phyloP scores from a whole-genome alignment of 1,284 basidiomycete genomes.

The Dichomitus squalens region DNA sequence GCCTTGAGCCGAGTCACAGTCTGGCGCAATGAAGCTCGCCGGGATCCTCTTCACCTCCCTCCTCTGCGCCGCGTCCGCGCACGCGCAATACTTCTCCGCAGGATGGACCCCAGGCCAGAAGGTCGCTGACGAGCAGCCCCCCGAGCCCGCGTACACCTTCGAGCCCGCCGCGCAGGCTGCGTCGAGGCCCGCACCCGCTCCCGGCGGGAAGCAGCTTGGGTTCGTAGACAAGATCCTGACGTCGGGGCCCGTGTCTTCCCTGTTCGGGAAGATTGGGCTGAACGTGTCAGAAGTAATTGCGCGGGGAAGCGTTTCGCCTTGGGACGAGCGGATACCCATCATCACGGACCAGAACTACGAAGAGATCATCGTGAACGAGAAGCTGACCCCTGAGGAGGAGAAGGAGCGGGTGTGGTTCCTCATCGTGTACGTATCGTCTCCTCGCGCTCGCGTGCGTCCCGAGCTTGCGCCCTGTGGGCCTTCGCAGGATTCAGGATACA shows the following conservation, averaged over 20 bases:
- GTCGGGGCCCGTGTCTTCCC: slow-evolving; percentile 49
- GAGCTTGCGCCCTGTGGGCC: too few species aligned
- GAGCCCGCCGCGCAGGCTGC: slow-evolving; percentile 19
- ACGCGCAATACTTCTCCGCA: slow-evolving; percentile 72
- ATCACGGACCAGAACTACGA: slow-evolving; percentile 77
- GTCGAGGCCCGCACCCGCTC: slow-evolving; percentile 10
- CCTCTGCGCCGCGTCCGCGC: slow-evolving; percentile 38
- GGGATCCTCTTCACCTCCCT: slow-evolving; percentile 40
- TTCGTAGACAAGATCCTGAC: slow-evolving; percentile 47
- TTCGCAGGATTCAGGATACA: neutral
- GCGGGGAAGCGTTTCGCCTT: slow-evolving; percentile 46
- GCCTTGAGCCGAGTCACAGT: slow-evolving; percentile 1
- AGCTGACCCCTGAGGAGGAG: slow-evolving; percentile 57
- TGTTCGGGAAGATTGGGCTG: slow-evolving; percentile 61
- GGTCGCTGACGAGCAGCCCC: slow-evolving; percentile 32
- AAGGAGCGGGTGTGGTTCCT: slow-evolving; percentile 72
- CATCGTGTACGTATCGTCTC: slow-evolving; percentile 64
- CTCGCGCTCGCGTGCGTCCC: too few species aligned
- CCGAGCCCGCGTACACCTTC: slow-evolving; percentile 23
- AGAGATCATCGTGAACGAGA: slow-evolving; percentile 68
- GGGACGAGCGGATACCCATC: slow-evolving; percentile 72
- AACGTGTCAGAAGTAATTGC: slow-evolving; percentile 66
- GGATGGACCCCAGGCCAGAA: slow-evolving; percentile 79
- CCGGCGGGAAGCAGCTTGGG: slow-evolving; percentile 9
- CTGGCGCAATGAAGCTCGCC: slow-evolving; percentile 51